Conservation (phyloP, 345 rosid species). For the Salix dunnii region DNA sequence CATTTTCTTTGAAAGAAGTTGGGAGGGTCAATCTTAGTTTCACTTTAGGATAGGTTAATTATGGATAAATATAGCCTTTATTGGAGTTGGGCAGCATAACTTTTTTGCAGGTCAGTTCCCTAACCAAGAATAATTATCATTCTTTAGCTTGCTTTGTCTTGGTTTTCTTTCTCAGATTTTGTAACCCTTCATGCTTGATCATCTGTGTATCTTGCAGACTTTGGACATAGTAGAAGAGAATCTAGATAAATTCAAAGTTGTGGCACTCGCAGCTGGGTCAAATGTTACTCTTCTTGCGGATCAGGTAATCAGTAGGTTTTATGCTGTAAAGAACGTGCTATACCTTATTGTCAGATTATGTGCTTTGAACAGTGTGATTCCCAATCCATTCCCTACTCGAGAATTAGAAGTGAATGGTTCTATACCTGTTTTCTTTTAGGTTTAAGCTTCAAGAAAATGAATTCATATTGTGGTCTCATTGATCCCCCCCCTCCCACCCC, state of each 20-base stretch:
- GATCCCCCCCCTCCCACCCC: not conserved
- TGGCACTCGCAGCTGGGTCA: constrained; percentile 95
- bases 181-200: not conserved
- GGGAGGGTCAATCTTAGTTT: not conserved
- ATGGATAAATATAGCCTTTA: not conserved
- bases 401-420: not conserved
- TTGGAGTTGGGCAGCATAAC: not conserved
- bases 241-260: constrained; percentile 82
- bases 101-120: not conserved
- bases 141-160: not conserved
- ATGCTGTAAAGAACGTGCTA: constrained; percentile 3
- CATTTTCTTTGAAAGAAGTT: not conserved
- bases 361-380: not conserved
- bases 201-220: constrained; percentile 50
- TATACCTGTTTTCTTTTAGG: not conserved
- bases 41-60: not conserved
- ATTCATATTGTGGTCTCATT: not conserved
- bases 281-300: constrained; percentile 90
- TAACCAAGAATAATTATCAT: not conserved
- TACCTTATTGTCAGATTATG: not conserved
- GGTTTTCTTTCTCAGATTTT: not conserved
- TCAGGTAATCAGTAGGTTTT: constrained; percentile 49
- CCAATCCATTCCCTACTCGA: not conserved
- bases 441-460: constrained; percentile 2
- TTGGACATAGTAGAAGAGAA: constrained; percentile 87